Conservation (phyloP, 768 basidiomycete genomes). For the Xanthoconium purpureum region DNA sequence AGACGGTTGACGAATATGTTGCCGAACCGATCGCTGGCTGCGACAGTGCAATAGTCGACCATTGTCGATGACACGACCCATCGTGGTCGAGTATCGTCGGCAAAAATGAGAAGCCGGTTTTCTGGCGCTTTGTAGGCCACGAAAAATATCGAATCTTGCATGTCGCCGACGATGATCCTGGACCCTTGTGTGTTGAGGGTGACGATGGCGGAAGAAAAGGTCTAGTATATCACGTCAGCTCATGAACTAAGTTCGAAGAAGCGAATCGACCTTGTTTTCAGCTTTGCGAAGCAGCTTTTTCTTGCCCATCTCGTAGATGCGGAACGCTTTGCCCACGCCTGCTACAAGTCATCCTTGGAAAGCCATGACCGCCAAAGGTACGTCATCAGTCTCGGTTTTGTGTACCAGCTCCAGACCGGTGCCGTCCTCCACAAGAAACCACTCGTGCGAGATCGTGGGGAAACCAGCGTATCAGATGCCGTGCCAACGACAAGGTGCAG, state of each 20-base stretch:
- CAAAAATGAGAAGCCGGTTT: conserved; percentile 90
- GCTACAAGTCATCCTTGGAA: conserved; percentile 94
- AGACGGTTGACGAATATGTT: conserved; percentile 94
- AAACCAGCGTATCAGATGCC: conserved; percentile 77
- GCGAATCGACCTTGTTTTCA: conserved; percentile 80
- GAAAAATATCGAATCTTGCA: conserved; percentile 92
- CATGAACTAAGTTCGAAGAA: neutral
- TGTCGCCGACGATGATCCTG: conserved; percentile 91
- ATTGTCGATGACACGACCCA: conserved; percentile 89
- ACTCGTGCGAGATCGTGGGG: conserved; percentile 83
- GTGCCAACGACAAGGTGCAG: conserved; percentile 92
- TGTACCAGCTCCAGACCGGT: too few relatives aligned
- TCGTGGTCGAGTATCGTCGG: conserved; percentile 88
- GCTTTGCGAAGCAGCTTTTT: conserved; percentile 95
- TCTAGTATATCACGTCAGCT: conserved; percentile 42
- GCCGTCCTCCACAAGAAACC: conserved; percentile 89
- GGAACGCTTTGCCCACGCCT: conserved; percentile 88
- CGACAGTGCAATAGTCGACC: conserved; percentile 97
- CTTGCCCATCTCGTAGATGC: conserved; percentile 96
- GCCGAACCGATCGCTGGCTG: conserved; percentile 91
- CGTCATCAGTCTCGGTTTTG: conserved; percentile 96
- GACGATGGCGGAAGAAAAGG: conserved; percentile 84
- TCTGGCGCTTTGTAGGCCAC: conserved; percentile 93
- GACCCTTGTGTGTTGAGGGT: conserved; percentile 92
- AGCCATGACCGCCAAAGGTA: conserved; percentile 80